Evolutionary conservation across 2,329 filamentous ascomycete species (phyloP).

Genomic region (Diatrype stigma): DNA sequence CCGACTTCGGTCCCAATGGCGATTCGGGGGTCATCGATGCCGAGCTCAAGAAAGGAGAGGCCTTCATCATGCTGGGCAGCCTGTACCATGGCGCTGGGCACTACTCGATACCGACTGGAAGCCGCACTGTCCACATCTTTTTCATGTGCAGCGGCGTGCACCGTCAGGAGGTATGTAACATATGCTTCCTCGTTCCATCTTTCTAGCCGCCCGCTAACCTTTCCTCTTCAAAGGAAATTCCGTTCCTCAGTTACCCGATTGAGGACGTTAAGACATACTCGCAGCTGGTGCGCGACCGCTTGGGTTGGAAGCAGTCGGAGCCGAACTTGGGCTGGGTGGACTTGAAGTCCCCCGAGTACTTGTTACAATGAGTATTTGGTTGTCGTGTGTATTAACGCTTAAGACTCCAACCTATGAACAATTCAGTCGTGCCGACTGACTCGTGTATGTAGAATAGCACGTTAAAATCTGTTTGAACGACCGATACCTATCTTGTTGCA

Average conservation of each 20-base stretch:
- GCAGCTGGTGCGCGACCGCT: slow-evolving; percentile 29
- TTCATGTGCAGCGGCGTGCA: slow-evolving; percentile 35
- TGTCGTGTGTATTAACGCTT: too few relatives aligned
- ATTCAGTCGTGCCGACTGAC: too few relatives aligned
- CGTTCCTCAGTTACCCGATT: slow-evolving; percentile 31
- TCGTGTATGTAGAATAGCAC: too few relatives aligned
- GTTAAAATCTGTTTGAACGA: too few relatives aligned
- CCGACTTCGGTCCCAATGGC: slow-evolving; percentile 27
- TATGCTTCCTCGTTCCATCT: background rate
- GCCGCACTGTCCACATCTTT: slow-evolving; percentile 33
- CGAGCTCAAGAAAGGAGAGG: slow-evolving; percentile 31
- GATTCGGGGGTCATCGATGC: slow-evolving; percentile 24
- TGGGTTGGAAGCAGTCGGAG: slow-evolving; percentile 36
- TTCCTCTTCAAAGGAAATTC: slow-evolving; percentile 22
- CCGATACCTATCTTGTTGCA: too few relatives aligned
- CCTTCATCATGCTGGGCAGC: slow-evolving; percentile 34
- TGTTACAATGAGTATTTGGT: slow-evolving; percentile 8
- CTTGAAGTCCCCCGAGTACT: slow-evolving; percentile 31
- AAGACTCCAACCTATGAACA: too few relatives aligned
- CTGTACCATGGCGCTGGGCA: slow-evolving; percentile 33
- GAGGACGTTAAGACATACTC: slow-evolving; percentile 35
- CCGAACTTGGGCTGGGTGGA: slow-evolving; percentile 38
- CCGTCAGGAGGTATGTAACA: slow-evolving; percentile 13
- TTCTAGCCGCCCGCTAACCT: background rate
- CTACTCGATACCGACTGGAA: slow-evolving; percentile 24